These are phyloP conservation scores for Blastocladiella emersonii DNA, from an alignment of 371 early-diverging fungal species.

Conservation along the genomic window DNA sequence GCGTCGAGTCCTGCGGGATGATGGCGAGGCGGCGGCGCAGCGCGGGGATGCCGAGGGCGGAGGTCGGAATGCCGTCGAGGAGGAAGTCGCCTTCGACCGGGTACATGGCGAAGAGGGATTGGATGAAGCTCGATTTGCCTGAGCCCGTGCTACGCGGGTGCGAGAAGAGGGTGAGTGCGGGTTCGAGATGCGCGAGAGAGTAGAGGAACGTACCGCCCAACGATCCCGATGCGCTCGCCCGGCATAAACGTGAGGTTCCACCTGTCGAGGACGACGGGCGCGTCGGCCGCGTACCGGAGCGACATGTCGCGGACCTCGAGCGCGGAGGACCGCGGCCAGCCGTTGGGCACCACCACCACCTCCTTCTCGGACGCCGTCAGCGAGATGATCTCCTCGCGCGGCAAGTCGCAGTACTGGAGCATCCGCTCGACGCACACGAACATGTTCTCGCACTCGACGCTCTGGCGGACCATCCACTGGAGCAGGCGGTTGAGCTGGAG, in stretches of 20 bases:
- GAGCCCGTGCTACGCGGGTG: constrained; percentile 38
- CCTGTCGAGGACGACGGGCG: constrained; percentile 50
- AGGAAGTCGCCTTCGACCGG: constrained; percentile 35
- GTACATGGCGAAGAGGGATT: constrained; percentile 58
- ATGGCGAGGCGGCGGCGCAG: constrained; percentile 6
- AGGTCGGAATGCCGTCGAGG: constrained; percentile 7
- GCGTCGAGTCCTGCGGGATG: constrained; percentile 45
- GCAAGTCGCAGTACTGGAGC: constrained; percentile 59
- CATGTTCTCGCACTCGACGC: constrained; percentile 67
- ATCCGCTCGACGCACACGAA: constrained; percentile 77
- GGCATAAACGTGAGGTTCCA: constrained; percentile 41
- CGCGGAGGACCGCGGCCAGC: constrained; percentile 58
- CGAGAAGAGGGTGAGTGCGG: background rate
- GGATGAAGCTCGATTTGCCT: constrained; percentile 50
- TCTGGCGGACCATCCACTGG: constrained; percentile 63
- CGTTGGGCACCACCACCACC: constrained; percentile 21
- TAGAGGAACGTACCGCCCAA: constrained; percentile 24
- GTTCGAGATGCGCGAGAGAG: background rate
- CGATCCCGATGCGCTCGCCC: constrained; percentile 49
- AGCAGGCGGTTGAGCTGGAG: constrained; percentile 23
- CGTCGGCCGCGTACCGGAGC: constrained; percentile 45
- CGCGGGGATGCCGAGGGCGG: background rate
- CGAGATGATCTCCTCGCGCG: constrained; percentile 50
- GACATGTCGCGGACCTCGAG: constrained; percentile 45
- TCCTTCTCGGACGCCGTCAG: constrained; percentile 25